Base-by-base conservation (phyloP, 2,329 filamentous ascomycete species). In the Fusarium tricinctum region DNA sequence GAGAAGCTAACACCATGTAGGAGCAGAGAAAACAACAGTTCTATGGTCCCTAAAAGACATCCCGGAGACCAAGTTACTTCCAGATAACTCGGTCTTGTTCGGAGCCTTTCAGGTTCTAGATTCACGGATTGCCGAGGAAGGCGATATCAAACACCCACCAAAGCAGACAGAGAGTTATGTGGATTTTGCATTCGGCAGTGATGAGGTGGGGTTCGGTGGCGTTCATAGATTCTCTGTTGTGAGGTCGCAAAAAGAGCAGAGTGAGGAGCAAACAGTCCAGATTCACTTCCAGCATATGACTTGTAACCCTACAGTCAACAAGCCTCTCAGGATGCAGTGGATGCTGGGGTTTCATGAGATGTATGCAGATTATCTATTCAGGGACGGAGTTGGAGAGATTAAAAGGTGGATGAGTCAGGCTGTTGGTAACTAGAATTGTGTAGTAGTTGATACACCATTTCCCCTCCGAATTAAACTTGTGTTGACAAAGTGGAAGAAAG, bases 171-270 rank as follows among this genome's bases (percentile, higher is more conserved):
- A 73, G 13, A 78, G 76, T 32, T 69, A 70, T 30, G 44, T 77
- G 10, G 77, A 78, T 58, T 71, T 77, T 44, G 66, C 68, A 0
- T 78, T 75, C 19, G 76, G 77, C 2, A 74, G 66, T 15, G 71
- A 76, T 20, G 39, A 63, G 46, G 46, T 49, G 0, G 22, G 15
- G 0, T 78, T 78, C n/a, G 67, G 70, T 0, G 77, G 77, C 0
- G 73, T 72, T 4, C 77, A 78, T 47, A 68, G 75, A 3, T 75
- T 78, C 23, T 71, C 68, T 9, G 55, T 78, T 6, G 55, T 73
- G 4, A 65, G 75, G 8, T 42, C 57, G 4, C 28, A 32, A 9
- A n/a, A 39, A 2, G 40, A 52, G 4, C 22, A 28, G 0, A 43
- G 5, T 1, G 26, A 28, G 6, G 22, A 32, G 15, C 43, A 49